Conservation (phyloP, 192 early-diverging fungal genomes). For the Piromyces sp. region DNA sequence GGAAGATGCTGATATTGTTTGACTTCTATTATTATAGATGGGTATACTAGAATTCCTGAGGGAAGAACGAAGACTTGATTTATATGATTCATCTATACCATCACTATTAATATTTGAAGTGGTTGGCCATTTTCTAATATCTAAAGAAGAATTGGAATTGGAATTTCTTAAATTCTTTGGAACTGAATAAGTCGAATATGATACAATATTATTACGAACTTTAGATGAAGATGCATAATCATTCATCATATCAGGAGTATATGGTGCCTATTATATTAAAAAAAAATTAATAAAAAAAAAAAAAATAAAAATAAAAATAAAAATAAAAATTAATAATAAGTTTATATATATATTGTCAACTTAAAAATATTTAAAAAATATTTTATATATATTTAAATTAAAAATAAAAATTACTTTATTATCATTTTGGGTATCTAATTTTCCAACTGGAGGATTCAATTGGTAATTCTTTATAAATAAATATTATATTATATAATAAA, state of each 20-base stretch:
- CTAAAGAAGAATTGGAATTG: background rate
- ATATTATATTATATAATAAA: no score
- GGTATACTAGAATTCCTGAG: background rate
- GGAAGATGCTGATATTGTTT: background rate
- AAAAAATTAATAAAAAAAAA: background rate
- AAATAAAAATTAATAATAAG: no score
- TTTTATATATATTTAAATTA: no score
- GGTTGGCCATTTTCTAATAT: background rate
- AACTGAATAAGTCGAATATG: background rate
- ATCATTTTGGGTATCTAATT: background rate
- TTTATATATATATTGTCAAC: no score
- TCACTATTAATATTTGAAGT: background rate
- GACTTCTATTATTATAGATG: background rate
- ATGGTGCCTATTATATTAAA: background rate
- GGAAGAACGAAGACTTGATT: background rate
- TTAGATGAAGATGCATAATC: background rate
- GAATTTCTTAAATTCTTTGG: background rate
- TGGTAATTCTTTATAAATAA: background rate
- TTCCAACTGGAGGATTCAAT: background rate
- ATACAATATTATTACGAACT: background rate
- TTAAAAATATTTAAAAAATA: no score
- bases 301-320: no score
- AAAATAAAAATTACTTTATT: background rate
- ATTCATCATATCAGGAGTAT: background rate
- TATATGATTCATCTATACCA: background rate